Conservation (phyloP, 805 yeast genomes). For the Myxozyma geophila region DNA sequence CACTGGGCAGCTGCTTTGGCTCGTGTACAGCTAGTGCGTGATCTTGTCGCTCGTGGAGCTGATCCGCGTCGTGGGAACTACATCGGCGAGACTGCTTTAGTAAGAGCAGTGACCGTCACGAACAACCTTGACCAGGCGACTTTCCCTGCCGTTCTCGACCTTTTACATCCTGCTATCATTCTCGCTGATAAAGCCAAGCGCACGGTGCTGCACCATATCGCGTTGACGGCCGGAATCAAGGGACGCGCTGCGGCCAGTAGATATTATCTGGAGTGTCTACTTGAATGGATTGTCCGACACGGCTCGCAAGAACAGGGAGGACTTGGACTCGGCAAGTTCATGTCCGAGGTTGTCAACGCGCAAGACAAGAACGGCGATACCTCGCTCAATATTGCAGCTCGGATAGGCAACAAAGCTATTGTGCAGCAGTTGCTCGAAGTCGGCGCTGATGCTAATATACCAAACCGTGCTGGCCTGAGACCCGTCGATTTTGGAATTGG, state of each 20-base stretch:
- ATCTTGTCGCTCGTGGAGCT: constrained; percentile 69
- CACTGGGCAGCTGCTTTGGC: constrained; percentile 98
- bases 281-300: constrained; percentile 75
- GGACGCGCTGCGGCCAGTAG: constrained; percentile 74
- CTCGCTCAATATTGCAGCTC: constrained; percentile 87
- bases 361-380: constrained; percentile 95
- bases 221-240: constrained; percentile 74
- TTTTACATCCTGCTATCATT: constrained; percentile 74
- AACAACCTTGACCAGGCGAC: constrained; percentile 79
- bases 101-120: constrained; percentile 82
- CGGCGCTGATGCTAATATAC: constrained; percentile 80
- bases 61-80: constrained; percentile 73
- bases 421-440: constrained; percentile 81
- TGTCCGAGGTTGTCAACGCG: constrained; percentile 77
- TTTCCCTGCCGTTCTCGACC: constrained; percentile 70
- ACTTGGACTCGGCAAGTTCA: constrained; percentile 60
- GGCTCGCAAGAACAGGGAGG: constrained; percentile 47
- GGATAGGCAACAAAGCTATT: constrained; percentile 79
- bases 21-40: constrained; percentile 67
- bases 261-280: constrained; percentile 69
- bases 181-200: constrained; percentile 71
- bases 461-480: constrained; percentile 83
- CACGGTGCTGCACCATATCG: constrained; percentile 85
- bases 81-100: constrained; percentile 84
- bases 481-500: constrained; percentile 85